Base-by-base conservation (phyloP, 1,139 yeast species). In the Taphrina flavorubra region DNA sequence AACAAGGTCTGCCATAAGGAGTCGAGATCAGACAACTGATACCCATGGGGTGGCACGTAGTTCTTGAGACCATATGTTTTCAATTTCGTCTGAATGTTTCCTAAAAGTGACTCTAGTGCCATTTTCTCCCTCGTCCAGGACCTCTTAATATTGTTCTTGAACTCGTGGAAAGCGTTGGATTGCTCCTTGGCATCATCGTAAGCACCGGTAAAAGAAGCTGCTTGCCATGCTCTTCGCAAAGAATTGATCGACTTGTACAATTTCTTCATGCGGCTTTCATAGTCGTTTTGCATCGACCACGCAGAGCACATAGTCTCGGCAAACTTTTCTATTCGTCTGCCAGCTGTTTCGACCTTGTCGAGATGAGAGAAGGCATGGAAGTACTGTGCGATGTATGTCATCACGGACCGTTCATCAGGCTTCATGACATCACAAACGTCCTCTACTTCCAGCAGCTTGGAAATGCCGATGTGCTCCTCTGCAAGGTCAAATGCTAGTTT, bases 321-420 rank as follows among this genome's bases (percentile, higher is more conserved):
- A 71, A 80, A 80, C 73, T 76, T 76, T 68, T 79, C 81, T 13
- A 80, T 73, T 11, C 81, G 75, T 20, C 82, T 72, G 14, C 82
- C 82, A 6, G 82, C 82, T 3, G 80, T 78, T 68, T 79, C 81
- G 65, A 74, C 77, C 73, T 71, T 76, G 73, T 80, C 74, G 25
- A 79, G 72, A 1, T 78, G 79, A 6, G 80, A 78, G 69, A 87
- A 80, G 74, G 82, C 81, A 70, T 85, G 86, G 76, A 83, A 87
- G 87, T 89, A 86, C 74, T 87, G 86, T 36, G 88, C 83, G n/a
- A 87, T 78, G 74, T 85, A 87, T 18, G 88, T 84, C 74, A 87
- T 81, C n/a, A 88, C 80, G 57, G 88, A 83, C 72, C 86, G 83
- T 74, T 88, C 92, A 73, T 87, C 91, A 0, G 89, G 89, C 36